A percentile compares a stretch with the other conserved stretches of the same genome.
Evolutionary conservation across 805 yeast genomes (phyloP).

Genomic region (Wickerhamomyces subpelliculosus): DNA sequence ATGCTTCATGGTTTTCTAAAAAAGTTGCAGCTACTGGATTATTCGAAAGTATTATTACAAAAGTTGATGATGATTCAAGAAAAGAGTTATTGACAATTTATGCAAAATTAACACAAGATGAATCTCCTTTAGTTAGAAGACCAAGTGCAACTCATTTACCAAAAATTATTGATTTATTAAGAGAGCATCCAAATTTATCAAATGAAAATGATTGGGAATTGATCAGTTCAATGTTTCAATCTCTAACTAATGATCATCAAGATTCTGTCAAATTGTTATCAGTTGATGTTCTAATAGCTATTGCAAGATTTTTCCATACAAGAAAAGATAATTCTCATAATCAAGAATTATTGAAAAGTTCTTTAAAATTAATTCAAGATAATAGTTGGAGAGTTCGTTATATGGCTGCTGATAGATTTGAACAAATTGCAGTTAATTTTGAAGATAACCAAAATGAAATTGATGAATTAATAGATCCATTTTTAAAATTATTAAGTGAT

Average conservation of each 20-base stretch:
- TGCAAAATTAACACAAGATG: conserved; percentile 72
- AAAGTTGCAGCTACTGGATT: conserved; percentile 90
- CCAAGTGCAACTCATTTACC: conserved; percentile 89
- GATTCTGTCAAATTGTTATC: conserved; percentile 91
- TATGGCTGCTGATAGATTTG: conserved; percentile 94
- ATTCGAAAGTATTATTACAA: conserved; percentile 59
- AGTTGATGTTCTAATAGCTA: conserved; percentile 81
- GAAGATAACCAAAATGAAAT: conserved; percentile 48
- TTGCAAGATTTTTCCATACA: conserved; percentile 59
- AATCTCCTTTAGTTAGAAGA: conserved; percentile 96
- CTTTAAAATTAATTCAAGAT: conserved; percentile 72
- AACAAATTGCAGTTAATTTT: conserved; percentile 61
- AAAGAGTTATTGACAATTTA: conserved; percentile 60
- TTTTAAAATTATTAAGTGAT: conserved; percentile 76
- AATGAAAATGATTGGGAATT: conserved; percentile 66
- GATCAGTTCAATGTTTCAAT: conserved; percentile 75
- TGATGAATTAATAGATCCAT: conserved; percentile 45
- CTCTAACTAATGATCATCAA: conserved; percentile 76
- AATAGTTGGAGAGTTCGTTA: conserved; percentile 98
- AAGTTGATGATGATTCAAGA: conserved; percentile 49
- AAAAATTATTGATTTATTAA: conserved; percentile 53
- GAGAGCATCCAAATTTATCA: conserved; percentile 36
- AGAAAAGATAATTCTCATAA: conserved; percentile 53
- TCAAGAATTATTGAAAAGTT: conserved; percentile 53
- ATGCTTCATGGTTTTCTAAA: conserved; percentile 91